These are phyloP conservation scores for Hyaloraphidium curvatum DNA, from an alignment of 192 early-diverging fungal species.

Conservation along the genomic window DNA sequence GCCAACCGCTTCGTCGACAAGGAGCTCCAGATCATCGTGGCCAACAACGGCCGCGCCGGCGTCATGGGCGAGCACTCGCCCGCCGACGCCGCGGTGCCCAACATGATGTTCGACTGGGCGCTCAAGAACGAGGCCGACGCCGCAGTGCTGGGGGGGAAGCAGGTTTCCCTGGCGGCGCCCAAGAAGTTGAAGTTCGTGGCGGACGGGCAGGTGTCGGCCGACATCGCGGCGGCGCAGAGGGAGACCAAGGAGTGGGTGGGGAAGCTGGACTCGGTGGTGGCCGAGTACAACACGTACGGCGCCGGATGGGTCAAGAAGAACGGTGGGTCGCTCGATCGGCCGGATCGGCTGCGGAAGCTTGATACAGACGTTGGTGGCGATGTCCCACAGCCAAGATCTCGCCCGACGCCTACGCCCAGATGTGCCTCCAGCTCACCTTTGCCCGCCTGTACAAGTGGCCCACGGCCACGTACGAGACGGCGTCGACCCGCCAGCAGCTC, in stretches of 20 bases:
- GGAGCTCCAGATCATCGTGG: constrained; percentile 68
- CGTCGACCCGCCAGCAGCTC: constrained; percentile 47
- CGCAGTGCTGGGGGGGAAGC: no score
- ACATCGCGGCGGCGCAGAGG: constrained; percentile 38
- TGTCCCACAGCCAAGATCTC: constrained; percentile 35
- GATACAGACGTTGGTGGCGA: not conserved
- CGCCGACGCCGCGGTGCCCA: constrained; percentile 63
- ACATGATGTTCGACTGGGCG: constrained; percentile 54
- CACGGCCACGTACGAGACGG: constrained; percentile 54
- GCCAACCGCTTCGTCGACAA: constrained; percentile 95
- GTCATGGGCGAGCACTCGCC: constrained; percentile 73
- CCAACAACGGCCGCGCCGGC: constrained; percentile 67
- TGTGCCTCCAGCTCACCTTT: constrained; percentile 74
- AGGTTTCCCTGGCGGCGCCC: constrained; percentile 32
- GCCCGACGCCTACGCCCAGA: constrained; percentile 82
- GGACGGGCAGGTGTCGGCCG: constrained; percentile 23
- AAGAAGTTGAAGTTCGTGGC: constrained; percentile 54
- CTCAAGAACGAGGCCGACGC: no score
- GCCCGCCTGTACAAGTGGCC: constrained; percentile 47
- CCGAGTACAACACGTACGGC: constrained; percentile 58
- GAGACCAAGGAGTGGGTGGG: constrained; percentile 43
- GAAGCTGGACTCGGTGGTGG: constrained; percentile 49
- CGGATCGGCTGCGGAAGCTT: no score
- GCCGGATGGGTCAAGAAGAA: constrained; percentile 67
- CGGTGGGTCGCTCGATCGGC: constrained; percentile 13